Conservation (phyloP, 2,329 filamentous ascomycete species). For the Fusarium sarcochroum region DNA sequence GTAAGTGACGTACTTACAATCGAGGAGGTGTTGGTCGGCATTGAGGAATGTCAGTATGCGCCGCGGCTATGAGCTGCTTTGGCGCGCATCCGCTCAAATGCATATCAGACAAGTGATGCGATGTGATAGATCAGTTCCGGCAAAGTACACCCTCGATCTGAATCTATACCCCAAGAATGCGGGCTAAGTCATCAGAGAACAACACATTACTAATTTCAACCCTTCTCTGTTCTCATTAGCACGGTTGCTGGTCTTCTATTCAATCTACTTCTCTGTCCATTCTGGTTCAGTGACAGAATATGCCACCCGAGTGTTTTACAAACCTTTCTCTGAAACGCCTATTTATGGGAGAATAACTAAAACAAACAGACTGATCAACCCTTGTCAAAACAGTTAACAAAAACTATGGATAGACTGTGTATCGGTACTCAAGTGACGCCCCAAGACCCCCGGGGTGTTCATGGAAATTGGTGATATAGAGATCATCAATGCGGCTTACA, state of each 20-base stretch:
- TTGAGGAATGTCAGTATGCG: neutral
- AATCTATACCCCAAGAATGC: neutral
- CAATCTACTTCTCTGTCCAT: no score
- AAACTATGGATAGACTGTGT: no score
- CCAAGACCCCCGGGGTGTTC: no score
- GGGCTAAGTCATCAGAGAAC: neutral
- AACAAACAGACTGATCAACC: no score
- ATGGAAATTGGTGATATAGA: no score
- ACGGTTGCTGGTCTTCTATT: neutral
- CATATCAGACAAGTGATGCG: neutral
- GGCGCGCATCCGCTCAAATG: slow-evolving; percentile 4
- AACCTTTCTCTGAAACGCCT: no score
- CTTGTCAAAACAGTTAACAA: no score
- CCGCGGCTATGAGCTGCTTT: slow-evolving; percentile 2
- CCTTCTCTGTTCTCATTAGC: neutral
- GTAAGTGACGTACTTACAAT: neutral
- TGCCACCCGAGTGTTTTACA: no score
- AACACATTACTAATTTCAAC: neutral
- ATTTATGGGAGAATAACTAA: no score
- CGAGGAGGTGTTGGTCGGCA: neutral
- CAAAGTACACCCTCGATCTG: neutral
- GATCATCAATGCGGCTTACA: no score
- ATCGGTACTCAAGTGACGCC: no score
- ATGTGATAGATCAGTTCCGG: slow-evolving; percentile 16
- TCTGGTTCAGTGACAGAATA: no score